phyloP scores from a whole-genome alignment of 2,329 filamentous ascomycete genomes.

The Helicocarpus griseus region DNA sequence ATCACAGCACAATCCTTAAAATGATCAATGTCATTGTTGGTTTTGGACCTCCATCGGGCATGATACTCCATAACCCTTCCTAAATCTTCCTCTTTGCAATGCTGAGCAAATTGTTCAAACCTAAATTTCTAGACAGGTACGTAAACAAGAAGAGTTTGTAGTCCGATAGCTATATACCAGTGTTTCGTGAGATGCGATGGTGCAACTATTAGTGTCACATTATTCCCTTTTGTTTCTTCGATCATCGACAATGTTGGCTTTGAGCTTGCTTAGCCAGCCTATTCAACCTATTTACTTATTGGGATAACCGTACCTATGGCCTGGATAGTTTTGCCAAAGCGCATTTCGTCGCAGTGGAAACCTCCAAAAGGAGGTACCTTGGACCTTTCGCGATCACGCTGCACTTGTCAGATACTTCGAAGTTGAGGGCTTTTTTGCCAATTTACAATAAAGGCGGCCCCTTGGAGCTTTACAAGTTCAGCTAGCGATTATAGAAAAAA shows the following conservation, averaged over 20 bases:
- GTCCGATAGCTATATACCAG: constrained; percentile 19
- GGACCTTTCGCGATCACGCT: constrained; percentile 24
- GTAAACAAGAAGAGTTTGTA: neutral
- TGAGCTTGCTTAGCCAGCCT: neutral
- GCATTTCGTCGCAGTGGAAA: constrained; percentile 33
- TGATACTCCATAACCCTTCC: constrained; percentile 18
- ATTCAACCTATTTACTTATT: no score
- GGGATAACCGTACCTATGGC: no score
- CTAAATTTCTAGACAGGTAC: constrained; percentile 9
- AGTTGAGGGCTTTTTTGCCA: neutral
- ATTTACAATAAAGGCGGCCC: constrained; percentile 26
- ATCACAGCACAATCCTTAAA: constrained; percentile 18
- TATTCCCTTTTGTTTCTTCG: constrained; percentile 12
- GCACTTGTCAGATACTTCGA: constrained; percentile 9
- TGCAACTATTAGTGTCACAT: constrained; percentile 30
- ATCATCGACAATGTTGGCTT: constrained; percentile 30
- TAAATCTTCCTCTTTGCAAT: constrained; percentile 20
- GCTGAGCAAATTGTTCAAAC: constrained; percentile 22
- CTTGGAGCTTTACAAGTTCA: constrained; percentile 18
- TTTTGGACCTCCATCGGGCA: constrained; percentile 13
- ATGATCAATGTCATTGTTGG: constrained; percentile 13
- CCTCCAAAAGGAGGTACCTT: constrained; percentile 22
- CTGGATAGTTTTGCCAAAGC: constrained; percentile 32
- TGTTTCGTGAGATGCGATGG: constrained; percentile 25
- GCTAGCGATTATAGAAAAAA: neutral